Percentiles rank a stretch among this genome's conserved stretches.
Evolutionary conservation across 768 basidiomycete species (phyloP).

Genomic region (Saitozyma sp.): DNA sequence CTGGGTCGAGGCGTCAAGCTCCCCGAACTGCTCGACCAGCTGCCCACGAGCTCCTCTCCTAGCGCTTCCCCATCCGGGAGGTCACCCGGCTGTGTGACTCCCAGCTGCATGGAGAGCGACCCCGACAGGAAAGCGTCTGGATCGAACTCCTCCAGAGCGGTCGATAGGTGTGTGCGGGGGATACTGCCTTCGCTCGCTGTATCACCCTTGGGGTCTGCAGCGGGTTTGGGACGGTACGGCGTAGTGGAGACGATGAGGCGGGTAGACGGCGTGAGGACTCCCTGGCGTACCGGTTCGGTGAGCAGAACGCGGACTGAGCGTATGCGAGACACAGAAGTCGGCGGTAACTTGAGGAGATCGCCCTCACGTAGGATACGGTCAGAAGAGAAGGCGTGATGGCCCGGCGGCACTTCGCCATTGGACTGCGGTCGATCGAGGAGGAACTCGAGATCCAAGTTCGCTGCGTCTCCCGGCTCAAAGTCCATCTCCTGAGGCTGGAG

Average conservation of each 20-base stretch:
- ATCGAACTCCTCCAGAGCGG: conserved; percentile 39
- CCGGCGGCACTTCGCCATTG: not conserved
- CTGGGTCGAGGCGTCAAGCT: conserved; percentile 36
- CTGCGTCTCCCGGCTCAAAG: too few relatives aligned
- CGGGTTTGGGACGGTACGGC: conserved; percentile 11
- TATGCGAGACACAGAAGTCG: conserved; percentile 11
- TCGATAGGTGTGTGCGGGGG: conserved; percentile 18
- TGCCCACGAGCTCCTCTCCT: not conserved
- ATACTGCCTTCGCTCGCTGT: conserved; percentile 8
- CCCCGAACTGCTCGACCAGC: not conserved
- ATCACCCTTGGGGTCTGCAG: not conserved
- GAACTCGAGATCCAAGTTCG: too few relatives aligned
- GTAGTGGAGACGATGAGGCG: conserved; percentile 58
- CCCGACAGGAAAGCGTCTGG: conserved; percentile 46
- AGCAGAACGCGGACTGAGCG: conserved; percentile 57
- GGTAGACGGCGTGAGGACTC: conserved; percentile 60
- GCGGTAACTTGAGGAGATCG: conserved; percentile 9
- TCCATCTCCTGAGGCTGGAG: too few relatives aligned
- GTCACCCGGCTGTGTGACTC: not conserved
- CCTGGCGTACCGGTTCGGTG: conserved; percentile 73
- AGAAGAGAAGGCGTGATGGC: not conserved
- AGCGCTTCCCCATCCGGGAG: conserved; percentile 15
- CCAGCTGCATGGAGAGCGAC: conserved; percentile 12
- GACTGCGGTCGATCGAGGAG: not conserved
- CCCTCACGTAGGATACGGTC: conserved; percentile 30